Conservation (phyloP, 2,329 filamentous ascomycete species). For the Colletotrichum sp. region DNA sequence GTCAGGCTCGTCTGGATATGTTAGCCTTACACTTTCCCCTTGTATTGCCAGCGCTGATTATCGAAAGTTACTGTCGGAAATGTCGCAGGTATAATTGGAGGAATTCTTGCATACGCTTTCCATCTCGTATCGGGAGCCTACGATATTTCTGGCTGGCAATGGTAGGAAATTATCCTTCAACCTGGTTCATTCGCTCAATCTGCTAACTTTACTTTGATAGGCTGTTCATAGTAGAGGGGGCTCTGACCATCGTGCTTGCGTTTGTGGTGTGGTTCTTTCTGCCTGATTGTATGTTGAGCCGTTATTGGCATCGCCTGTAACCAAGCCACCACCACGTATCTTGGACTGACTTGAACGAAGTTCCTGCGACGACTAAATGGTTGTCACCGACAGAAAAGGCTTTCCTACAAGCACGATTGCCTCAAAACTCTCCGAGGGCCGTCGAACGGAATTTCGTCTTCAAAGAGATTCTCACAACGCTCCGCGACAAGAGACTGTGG, state of each 20-base stretch:
- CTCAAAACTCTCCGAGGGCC: background rate
- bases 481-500: background rate
- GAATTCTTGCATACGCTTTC: background rate
- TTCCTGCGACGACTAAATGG: background rate
- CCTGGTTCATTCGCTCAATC: background rate
- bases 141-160: background rate
- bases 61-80: background rate
- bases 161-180: background rate
- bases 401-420: background rate
- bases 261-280: background rate
- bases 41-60: fast-evolving
- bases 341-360: background rate
- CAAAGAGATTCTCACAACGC: background rate
- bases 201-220: background rate
- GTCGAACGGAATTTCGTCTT: background rate
- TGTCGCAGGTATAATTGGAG: background rate
- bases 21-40: background rate
- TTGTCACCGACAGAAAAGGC: background rate
- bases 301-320: background rate
- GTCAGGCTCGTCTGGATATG: background rate
- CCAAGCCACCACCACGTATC: background rate
- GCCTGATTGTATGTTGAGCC: background rate
- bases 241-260: background rate
- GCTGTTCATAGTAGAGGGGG: background rate
- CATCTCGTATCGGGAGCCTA: background rate